Conservation (phyloP, 345 rosid genomes). For the Zanthoxylum bungeanum region DNA sequence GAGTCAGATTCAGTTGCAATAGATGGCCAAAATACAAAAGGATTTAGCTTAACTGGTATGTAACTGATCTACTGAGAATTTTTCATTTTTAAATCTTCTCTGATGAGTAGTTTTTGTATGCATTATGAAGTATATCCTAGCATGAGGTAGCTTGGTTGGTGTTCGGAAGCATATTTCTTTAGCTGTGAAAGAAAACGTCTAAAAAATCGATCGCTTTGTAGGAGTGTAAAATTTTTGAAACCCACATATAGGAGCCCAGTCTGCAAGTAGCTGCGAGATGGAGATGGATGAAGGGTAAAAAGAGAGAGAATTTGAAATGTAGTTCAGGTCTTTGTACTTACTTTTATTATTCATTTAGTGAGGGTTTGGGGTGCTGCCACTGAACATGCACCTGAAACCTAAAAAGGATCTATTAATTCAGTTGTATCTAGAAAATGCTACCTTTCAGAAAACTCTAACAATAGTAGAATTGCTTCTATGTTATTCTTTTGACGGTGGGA, state of each 20-base stretch:
- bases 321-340: background rate
- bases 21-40: constrained; percentile 50
- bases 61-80: background rate
- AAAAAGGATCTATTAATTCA: background rate
- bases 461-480: background rate
- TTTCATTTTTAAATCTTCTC: background rate
- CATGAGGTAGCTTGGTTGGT: background rate
- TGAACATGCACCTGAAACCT: background rate
- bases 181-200: background rate
- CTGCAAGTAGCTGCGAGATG: background rate
- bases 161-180: background rate
- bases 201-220: too few species aligned
- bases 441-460: background rate
- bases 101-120: background rate
- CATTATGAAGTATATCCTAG: background rate
- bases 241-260: background rate
- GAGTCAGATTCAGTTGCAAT: constrained; percentile 35
- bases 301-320: background rate
- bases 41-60: constrained; percentile 53
- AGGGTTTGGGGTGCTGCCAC: background rate
- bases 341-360: background rate
- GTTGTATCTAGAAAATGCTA: background rate
- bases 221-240: background rate
- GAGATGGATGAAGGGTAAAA: background rate
- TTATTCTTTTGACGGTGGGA: background rate